Evolutionary conservation across 257 asterid genomes (phyloP).

Genomic region (Solanum sejunctum): DNA sequence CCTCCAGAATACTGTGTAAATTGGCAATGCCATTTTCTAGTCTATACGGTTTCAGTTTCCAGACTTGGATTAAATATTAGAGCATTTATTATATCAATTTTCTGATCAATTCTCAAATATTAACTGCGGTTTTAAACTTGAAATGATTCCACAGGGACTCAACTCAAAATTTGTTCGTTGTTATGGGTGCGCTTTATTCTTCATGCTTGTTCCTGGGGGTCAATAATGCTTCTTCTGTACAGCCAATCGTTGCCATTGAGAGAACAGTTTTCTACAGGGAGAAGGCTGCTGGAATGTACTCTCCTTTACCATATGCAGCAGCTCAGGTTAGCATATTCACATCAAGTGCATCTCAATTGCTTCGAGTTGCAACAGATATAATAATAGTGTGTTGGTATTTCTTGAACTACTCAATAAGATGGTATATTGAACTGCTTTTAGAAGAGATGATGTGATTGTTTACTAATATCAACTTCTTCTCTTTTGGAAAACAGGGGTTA

Average conservation of each 20-base stretch:
- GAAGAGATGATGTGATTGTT: not conserved
- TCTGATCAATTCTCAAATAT: not conserved
- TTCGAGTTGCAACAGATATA: not conserved
- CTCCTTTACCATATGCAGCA: conserved; percentile 62
- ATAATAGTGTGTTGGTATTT: not conserved
- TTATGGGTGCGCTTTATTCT: conserved; percentile 74
- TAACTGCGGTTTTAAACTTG: not conserved
- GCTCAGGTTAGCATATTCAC: conserved; percentile 51
- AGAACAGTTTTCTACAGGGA: conserved; percentile 91
- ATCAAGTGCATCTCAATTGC: not conserved
- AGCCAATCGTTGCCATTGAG: conserved; percentile 69
- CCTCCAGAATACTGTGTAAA: not conserved
- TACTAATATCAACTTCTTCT: not conserved
- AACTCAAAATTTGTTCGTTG: conserved; percentile 47
- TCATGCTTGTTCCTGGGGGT: conserved; percentile 72
- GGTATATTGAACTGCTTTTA: not conserved
- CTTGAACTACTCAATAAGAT: not conserved
- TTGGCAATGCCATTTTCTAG: not conserved
- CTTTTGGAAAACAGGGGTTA: conserved; percentile 39
- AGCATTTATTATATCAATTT: not conserved
- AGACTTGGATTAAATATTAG: not conserved
- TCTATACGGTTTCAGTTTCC: not conserved
- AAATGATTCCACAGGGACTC: conserved; percentile 50
- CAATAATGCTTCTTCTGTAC: conserved; percentile 80
- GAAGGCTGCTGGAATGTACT: conserved; percentile 85